These are phyloP conservation scores for Magnusiomyces fungicola DNA, from an alignment of 1,139 yeast species.

Conservation along the genomic window DNA sequence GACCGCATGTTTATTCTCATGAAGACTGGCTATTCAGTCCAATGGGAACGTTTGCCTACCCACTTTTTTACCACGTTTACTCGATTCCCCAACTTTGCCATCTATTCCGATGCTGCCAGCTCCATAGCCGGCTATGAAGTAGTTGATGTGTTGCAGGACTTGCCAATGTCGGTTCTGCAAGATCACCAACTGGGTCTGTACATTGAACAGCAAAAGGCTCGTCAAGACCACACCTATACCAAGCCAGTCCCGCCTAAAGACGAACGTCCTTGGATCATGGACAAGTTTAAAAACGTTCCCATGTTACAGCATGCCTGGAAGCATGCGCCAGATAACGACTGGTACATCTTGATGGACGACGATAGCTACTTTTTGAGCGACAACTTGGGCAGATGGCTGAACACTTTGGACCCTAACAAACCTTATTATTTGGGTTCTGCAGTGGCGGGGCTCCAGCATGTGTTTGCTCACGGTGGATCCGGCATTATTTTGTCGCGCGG, in stretches of 20 bases:
- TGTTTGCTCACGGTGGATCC: constrained; percentile 37
- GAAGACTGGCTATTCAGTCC: constrained; percentile 33
- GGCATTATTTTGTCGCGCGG: constrained; percentile 14
- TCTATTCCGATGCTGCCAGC: constrained; percentile 32
- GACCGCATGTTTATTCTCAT: constrained; percentile 29
- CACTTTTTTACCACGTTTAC: constrained; percentile 33
- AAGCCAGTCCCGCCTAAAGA: background rate
- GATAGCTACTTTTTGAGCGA: constrained; percentile 32
- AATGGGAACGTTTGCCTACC: constrained; percentile 35
- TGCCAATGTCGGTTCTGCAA: constrained; percentile 14
- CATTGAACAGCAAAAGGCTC: constrained; percentile 11
- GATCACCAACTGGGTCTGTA: constrained; percentile 13
- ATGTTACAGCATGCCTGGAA: constrained; percentile 33
- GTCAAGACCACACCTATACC: constrained; percentile 11
- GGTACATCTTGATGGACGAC: constrained; percentile 36
- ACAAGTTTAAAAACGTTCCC: constrained; percentile 35
- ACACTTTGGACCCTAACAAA: constrained; percentile 24
- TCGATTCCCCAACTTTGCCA: constrained; percentile 31
- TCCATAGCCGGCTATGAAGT: constrained; percentile 31
- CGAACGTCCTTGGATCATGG: constrained; percentile 30
- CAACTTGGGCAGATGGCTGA: constrained; percentile 25
- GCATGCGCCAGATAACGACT: constrained; percentile 28
- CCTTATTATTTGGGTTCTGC: constrained; percentile 25
- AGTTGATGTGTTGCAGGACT: constrained; percentile 28
- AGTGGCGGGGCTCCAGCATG: constrained; percentile 20